phyloP scores from a whole-genome alignment of 257 asterid species.

The Nicotiana benthamiana region DNA sequence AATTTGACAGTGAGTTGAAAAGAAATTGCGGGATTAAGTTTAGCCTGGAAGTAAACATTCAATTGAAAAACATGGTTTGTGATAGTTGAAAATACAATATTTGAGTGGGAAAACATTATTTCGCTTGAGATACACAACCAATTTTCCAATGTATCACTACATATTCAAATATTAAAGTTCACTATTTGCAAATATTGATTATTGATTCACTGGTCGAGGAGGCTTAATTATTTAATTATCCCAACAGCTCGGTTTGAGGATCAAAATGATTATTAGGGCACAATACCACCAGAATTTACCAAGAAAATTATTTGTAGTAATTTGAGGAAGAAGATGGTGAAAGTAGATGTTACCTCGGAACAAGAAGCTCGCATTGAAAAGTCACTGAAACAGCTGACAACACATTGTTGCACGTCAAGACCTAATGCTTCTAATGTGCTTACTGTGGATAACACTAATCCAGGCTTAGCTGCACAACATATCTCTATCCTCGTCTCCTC shows the following conservation, averaged over 20 bases:
- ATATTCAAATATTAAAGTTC: neutral
- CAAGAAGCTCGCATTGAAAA: constrained; percentile 83
- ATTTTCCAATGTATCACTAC: neutral
- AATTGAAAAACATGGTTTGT: neutral
- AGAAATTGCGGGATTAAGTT: neutral
- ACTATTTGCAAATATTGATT: neutral
- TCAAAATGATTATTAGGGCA: neutral
- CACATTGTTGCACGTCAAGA: constrained; percentile 81
- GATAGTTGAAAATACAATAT: neutral
- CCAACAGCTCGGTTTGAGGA: no score
- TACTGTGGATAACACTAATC: constrained; percentile 62
- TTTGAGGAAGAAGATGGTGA: neutral
- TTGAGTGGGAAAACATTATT: neutral
- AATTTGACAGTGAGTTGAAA: neutral
- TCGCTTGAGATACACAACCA: no score
- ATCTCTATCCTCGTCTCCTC: constrained; percentile 50
- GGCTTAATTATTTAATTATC: no score
- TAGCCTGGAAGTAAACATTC: neutral
- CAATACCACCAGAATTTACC: neutral
- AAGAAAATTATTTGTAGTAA: neutral
- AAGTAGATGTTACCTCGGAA: constrained; percentile 38
- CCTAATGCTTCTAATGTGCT: constrained; percentile 66
- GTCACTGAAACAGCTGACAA: constrained; percentile 75
- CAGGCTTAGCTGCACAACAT: constrained; percentile 61
- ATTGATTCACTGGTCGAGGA: neutral